Evolutionary conservation across 2,329 filamentous ascomycete genomes (phyloP).

Genomic region (Xylariaceae sp.): DNA sequence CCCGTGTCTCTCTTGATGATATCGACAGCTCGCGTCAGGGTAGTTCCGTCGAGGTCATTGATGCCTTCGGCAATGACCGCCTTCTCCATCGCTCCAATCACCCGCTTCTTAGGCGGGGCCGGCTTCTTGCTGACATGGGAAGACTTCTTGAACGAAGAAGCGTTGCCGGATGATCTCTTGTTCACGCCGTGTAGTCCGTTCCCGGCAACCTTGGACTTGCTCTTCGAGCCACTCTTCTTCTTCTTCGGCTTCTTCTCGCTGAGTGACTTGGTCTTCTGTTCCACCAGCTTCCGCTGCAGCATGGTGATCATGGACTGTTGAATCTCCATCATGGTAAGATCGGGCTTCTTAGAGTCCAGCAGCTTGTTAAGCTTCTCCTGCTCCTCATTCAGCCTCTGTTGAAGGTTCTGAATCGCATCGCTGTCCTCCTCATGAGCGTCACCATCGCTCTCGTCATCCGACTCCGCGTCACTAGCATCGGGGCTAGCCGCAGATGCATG

Average conservation of each 20-base stretch:
- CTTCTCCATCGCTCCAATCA: constrained; percentile 75
- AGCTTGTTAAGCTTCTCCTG: constrained; percentile 53
- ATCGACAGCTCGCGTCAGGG: constrained; percentile 73
- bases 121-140: constrained; percentile 36
- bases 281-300: constrained; percentile 67
- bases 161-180: constrained; percentile 37
- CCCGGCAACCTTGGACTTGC: constrained; percentile 47
- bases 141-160: constrained; percentile 14
- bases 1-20: constrained; percentile 86
- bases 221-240: constrained; percentile 68
- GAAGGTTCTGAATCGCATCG: constrained; percentile 48
- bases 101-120: constrained; percentile 45
- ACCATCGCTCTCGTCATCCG: constrained; percentile 66
- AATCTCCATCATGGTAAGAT: constrained; percentile 48
- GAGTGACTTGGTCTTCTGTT: constrained; percentile 61
- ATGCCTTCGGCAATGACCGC: constrained; percentile 85
- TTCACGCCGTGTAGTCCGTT: constrained; percentile 27
- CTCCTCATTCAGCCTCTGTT: constrained; percentile 49
- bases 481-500: constrained; percentile 58
- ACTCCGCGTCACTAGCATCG: constrained; percentile 61
- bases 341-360: constrained; percentile 44
- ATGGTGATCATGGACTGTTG: constrained; percentile 58
- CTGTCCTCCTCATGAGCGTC: constrained; percentile 45
- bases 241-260: constrained; percentile 73
- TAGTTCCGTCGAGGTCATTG: constrained; percentile 69